Evolutionary conservation across 2,329 filamentous ascomycete species (phyloP).

Genomic region (Fusarium sp.): DNA sequence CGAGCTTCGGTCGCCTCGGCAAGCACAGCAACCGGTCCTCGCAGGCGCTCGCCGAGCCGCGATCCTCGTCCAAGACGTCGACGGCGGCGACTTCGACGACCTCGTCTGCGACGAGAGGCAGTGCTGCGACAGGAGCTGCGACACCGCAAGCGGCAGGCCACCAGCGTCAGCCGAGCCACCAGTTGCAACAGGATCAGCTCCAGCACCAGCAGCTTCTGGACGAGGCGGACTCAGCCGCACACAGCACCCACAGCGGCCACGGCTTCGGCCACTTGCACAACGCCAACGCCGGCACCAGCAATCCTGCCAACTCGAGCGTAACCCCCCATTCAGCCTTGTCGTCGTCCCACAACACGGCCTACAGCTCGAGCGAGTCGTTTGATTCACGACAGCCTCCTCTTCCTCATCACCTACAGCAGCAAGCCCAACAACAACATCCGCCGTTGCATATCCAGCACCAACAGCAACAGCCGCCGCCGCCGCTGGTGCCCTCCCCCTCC

Average conservation of each 20-base stretch:
- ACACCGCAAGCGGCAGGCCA: slow-evolving; percentile 37
- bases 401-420: slow-evolving; percentile 50
- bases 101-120: slow-evolving; percentile 40
- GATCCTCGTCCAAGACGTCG: slow-evolving; percentile 51
- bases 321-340: slow-evolving; percentile 65
- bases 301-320: slow-evolving; percentile 42
- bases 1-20: slow-evolving; percentile 68
- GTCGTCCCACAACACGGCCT: slow-evolving; percentile 54
- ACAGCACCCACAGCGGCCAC: slow-evolving; percentile 38
- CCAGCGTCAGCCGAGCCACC: slow-evolving; percentile 40
- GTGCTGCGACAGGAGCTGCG: slow-evolving; percentile 47
- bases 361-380: slow-evolving; percentile 66
- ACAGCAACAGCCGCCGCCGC: slow-evolving; percentile 40
- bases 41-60: slow-evolving; percentile 66
- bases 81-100: slow-evolving; percentile 24
- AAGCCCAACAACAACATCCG: slow-evolving; percentile 48
- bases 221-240: slow-evolving; percentile 51
- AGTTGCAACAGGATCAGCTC: slow-evolving; percentile 41
- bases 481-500: slow-evolving; percentile 37
- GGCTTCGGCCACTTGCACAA: slow-evolving; percentile 34
- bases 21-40: slow-evolving; percentile 72
- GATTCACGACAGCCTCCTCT: slow-evolving; percentile 48
- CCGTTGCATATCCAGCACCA: slow-evolving; percentile 49
- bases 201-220: slow-evolving; percentile 42
- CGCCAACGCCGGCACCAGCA: slow-evolving; percentile 39